A percentile compares a stretch with the other conserved stretches of the same genome.
Evolutionary conservation across 2,329 filamentous ascomycete genomes (phyloP).

Genomic region (Beauveria rudraprayagi): DNA sequence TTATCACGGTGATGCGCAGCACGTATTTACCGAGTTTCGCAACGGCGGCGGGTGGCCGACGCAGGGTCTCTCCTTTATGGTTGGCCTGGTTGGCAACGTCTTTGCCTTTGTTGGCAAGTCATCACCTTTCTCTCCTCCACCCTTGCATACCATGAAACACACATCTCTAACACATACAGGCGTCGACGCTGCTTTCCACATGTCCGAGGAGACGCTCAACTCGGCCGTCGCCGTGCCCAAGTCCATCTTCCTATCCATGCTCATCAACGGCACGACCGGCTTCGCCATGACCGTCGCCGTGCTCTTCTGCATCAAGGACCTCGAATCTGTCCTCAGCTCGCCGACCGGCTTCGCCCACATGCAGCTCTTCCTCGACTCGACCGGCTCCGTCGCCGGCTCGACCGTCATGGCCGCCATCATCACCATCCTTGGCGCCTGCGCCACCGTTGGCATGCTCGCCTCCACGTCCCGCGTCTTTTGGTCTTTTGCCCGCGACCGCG

Average conservation of each 20-base stretch:
- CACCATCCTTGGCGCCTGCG: slow-evolving; percentile 38
- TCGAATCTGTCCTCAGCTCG: slow-evolving; percentile 33
- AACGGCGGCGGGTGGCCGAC: slow-evolving; percentile 37
- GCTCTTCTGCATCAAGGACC: slow-evolving; percentile 42
- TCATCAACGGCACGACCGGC: slow-evolving; percentile 44
- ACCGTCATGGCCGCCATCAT: slow-evolving; percentile 43
- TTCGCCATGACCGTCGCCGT: slow-evolving; percentile 49
- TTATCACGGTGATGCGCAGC: slow-evolving; percentile 22
- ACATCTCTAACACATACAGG: neutral
- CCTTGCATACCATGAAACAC: too few relatives aligned
- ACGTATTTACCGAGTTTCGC: slow-evolving; percentile 37
- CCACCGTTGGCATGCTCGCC: slow-evolving; percentile 45
- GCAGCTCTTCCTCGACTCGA: slow-evolving; percentile 46
- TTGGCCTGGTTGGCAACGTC: slow-evolving; percentile 35
- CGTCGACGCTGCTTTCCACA: slow-evolving; percentile 24
- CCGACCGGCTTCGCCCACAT: slow-evolving; percentile 50
- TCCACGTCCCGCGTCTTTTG: slow-evolving; percentile 51
- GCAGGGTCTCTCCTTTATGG: slow-evolving; percentile 25
- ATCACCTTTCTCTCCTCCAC: too few relatives aligned
- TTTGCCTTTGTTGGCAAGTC: slow-evolving; percentile 23
- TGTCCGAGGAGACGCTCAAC: slow-evolving; percentile 30
- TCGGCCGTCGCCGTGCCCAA: slow-evolving; percentile 41
- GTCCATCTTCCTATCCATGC: slow-evolving; percentile 40
- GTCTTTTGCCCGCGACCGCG: slow-evolving; percentile 37
- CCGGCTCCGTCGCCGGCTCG: slow-evolving; percentile 38